Evolutionary conservation across 1,284 basidiomycete species (phyloP), one percentile per base, ranked within the genome.

Genomic region (Leccinum solheimii): DNA sequence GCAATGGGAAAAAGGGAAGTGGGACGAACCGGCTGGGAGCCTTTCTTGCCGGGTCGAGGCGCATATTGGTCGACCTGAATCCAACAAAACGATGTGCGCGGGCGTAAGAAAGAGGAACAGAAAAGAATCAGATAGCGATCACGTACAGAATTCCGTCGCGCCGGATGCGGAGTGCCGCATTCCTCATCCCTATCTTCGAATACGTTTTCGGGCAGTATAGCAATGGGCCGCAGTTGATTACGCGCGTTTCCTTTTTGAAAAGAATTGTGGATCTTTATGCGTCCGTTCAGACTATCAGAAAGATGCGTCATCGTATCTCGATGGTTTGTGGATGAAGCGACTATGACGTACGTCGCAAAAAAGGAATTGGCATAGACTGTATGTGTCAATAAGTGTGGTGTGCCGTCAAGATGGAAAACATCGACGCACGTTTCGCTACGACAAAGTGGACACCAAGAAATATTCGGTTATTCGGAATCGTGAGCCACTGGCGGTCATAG

Each of bases 391-490:
- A 43, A 48, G 14, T 9, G 27, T 2, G 3, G 7, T 14, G 8
- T 7, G 34, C 34, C 3, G 11, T 9, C 32, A 13, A 45, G 3
- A 16, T 9, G 9, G 4, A 27, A 23, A 13, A 9, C 0, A 5
- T 27, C 43, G 26, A 59, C 77, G 43, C 65, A 82, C 81, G 68
- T 71, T 83, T 83, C 54, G 72, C 77, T 57, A 83, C 79, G 13
- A 78, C 71, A 64, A 83, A 83, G 64, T 83, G 78, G 11, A 83
- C 65, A 5, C 75, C 77, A 62, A 83, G 75, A 57, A 81, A 80
- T 19, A 83, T 67, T 16, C 78, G 73, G 50, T 80, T 80, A 1
- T 68, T 43, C 0, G 75, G 72, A 74, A 79, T 77, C 2, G 62
- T 63, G 3, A 79, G 58, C 81, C 80, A 83, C 82, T 83, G 19